Evolutionary conservation across 305 asterid genomes (phyloP), one percentile per base, ranked within the genome.

Genomic region (Fraxinus latifolia): DNA sequence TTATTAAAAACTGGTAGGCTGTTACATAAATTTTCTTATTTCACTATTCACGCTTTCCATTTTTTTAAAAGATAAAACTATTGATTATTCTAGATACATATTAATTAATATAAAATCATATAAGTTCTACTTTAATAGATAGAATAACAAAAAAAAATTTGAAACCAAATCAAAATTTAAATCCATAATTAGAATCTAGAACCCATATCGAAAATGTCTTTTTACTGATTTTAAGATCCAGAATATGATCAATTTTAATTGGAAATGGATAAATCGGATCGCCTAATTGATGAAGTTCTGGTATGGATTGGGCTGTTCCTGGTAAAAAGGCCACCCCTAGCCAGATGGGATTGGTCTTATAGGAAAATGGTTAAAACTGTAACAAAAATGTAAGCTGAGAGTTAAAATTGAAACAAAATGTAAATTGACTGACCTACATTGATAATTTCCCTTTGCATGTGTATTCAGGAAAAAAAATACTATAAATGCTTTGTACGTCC

Each of bases 401-500:
- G 5, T 25, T 67, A n/a, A 27, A 25, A 67, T 67, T 67, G 37
- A 27, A 67, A 67, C n/a, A 42, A 25, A 67, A 25, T 67, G 33
- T 25, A 67, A 67, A 67, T 25, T 32, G 8, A 67, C 21, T 65
- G 36, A 67, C 74, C 37, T 11, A 12, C 29, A 67, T 2, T 67
- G 74, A 34, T 11, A 72, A 67, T 39, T 55, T 37, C 82, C 76
- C 81, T 70, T 14, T 70, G 47, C 42, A 14, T 21, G 23, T 85
- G 85, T 78, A 39, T 36, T 74, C 78, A 80, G 68, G 80, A 42
- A 42, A 76, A 71, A 76, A 58, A 53, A 62, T 9, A 34, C 83
- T 42, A 77, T 62, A 62, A 67, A 82, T 73, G 80, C 83, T 85
- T 44, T 62, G 83, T 83, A 79, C 67, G 80, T 7, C 23, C 3